Evolutionary conservation across 495 filamentous ascomycete genomes (phyloP), one percentile per base, ranked within the genome.

Genomic region (Neurospora intermedia): DNA sequence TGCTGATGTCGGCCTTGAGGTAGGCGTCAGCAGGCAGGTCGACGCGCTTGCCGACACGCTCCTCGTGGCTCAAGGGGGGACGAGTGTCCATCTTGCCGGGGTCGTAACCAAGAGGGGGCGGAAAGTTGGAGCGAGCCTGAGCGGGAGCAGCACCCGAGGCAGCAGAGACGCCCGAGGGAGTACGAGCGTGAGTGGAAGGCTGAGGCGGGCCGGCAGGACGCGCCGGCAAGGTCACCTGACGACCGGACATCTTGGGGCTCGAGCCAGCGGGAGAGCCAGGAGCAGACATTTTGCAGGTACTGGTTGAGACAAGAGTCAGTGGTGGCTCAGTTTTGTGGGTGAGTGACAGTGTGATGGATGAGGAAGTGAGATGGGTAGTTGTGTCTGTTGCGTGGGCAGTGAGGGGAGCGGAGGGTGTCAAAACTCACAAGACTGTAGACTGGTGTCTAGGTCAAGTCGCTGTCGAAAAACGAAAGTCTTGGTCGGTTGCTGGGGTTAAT

Each of bases 11-110:
- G 4, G 71, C 9, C 39, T 72, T 15, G 35, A 78, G 38, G 73
- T 81, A 86, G 0, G 84, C 84, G 70, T 86, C 84, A 1, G 84
- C 78, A 20, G 83, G 83, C 18, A 85, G 72, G 43, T 86, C 84
- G 70, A 82, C 72, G 27, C 83, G 83, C 71, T 80, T 84, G 72
- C 80, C 81, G 69, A 82, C 69, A 7, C 73, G 73, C 10, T 71
- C 43, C 4, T 74, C 72, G 2, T 78, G 16, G n/a, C 46, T 66
- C 54, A 66, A 35, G 6, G 54, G 54, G 54, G 6, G n/a, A 9
- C 59, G 9, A 11, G 41, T 73, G 5, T 75, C 73, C 10, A 74
- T 76, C 31, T 77, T 76, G 0, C 78, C 81, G 40, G 82, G 78
- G 38, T 82, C 81, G 23, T 74, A 76, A 7, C 81, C 82, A 0